Conservation (phyloP, 306 rosid genomes). For the Mimosa bimucronata region DNA sequence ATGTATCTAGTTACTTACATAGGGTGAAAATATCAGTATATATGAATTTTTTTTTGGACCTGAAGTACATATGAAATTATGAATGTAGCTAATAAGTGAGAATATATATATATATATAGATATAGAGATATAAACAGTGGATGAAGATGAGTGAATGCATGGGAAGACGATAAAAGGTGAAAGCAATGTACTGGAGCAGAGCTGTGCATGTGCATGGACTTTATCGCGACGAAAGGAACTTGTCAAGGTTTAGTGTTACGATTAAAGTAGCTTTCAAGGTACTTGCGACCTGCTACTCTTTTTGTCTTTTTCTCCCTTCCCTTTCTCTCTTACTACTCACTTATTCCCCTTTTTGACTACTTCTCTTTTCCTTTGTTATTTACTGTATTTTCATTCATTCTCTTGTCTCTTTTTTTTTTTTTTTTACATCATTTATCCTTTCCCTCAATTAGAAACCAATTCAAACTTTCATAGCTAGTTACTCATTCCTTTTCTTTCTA, state of each 20-base stretch:
- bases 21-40: neutral
- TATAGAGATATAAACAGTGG: neutral
- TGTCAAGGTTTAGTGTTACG: conserved; percentile 23
- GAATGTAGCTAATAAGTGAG: neutral
- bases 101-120: neutral
- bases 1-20: neutral
- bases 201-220: conserved; percentile 14
- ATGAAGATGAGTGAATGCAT: neutral
- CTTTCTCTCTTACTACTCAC: neutral
- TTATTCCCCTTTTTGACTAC: conserved; percentile 5
- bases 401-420: neutral
- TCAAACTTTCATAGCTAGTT: neutral
- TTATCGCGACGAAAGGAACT: conserved; percentile 25
- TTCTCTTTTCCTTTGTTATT: neutral
- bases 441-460: neutral
- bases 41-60: no score
- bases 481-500: neutral
- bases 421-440: neutral
- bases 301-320: conserved; percentile 6
- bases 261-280: conserved; percentile 30
- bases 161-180: conserved; percentile 24
- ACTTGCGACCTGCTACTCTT: conserved; percentile 18
- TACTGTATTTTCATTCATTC: neutral
- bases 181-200: conserved; percentile 1
- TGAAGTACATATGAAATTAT: no score